Conservation (phyloP, 306 rosid genomes). For the Dalbergia cultrata region DNA sequence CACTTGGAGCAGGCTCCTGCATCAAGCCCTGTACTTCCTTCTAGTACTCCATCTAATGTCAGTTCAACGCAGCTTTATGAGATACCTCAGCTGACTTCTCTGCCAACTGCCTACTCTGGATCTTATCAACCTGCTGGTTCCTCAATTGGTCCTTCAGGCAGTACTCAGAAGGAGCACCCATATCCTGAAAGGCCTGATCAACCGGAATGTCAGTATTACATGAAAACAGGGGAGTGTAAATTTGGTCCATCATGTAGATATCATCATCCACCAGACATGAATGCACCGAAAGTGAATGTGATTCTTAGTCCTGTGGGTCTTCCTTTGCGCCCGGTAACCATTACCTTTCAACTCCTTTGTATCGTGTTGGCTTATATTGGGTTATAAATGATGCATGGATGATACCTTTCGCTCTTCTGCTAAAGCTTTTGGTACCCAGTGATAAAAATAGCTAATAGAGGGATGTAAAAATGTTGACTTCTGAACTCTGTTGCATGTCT, state of each 20-base stretch:
- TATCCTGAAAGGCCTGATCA: constrained; percentile 97
- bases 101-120: constrained; percentile 67
- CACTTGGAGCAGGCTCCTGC: constrained; percentile 68
- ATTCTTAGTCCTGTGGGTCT: constrained; percentile 78
- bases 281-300: constrained; percentile 63
- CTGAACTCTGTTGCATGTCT: constrained; percentile 27
- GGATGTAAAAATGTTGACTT: constrained; percentile 34
- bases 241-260: constrained; percentile 96
- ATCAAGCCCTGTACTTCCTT: constrained; percentile 71
- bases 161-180: constrained; percentile 76
- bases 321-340: constrained; percentile 92
- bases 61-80: constrained; percentile 75
- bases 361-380: constrained; percentile 38
- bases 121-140: constrained; percentile 69
- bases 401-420: constrained; percentile 1
- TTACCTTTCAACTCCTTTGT: constrained; percentile 44
- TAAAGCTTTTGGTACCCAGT: constrained; percentile 2
- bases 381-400: constrained; percentile 19
- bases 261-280: constrained; percentile 87
- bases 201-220: constrained; percentile 85
- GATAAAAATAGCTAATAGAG: constrained; percentile 5
- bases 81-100: constrained; percentile 67
- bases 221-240: constrained; percentile 99
- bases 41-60: constrained; percentile 66
- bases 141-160: constrained; percentile 64